These are phyloP conservation scores for Allodekkera sacchari DNA, from an alignment of 805 yeast species.

Conservation along the genomic window DNA sequence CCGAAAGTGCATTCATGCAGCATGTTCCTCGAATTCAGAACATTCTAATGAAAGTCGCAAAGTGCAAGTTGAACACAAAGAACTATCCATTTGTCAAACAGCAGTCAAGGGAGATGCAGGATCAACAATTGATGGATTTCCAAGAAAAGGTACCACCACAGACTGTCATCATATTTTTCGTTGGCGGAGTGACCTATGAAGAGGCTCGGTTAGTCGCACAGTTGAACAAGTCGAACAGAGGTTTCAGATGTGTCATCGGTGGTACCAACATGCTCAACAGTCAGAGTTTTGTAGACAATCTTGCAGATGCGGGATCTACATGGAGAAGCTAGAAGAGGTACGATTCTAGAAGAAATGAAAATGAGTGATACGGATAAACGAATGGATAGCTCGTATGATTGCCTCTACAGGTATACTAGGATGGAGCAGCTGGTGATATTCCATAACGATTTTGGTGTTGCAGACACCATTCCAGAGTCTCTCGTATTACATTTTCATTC, in stretches of 20 bases:
- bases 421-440: too few species aligned
- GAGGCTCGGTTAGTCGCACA: constrained; percentile 81
- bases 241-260: constrained; percentile 69
- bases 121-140: constrained; percentile 2
- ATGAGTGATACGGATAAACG: too few species aligned
- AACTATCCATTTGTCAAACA: constrained; percentile 12
- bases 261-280: constrained; percentile 58
- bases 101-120: constrained; percentile 8
- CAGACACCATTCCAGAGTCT: too few species aligned
- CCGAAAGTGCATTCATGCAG: constrained; percentile 82
- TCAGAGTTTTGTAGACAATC: constrained; percentile 25
- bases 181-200: constrained; percentile 90
- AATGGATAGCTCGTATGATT: too few species aligned
- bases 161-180: constrained; percentile 62
- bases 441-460: too few species aligned
- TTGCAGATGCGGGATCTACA: constrained; percentile 13
- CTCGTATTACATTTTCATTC: too few species aligned
- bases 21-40: constrained; percentile 67
- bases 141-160: constrained; percentile 34
- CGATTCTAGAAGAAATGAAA: too few species aligned
- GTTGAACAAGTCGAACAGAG: constrained; percentile 47
- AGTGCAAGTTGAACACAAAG: constrained; percentile 32
- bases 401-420: too few species aligned
- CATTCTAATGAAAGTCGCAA: constrained; percentile 32
- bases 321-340: constrained; percentile 13